Evolutionary conservation across 345 rosid species (phyloP).

Genomic region (Reutealis trisperma): DNA sequence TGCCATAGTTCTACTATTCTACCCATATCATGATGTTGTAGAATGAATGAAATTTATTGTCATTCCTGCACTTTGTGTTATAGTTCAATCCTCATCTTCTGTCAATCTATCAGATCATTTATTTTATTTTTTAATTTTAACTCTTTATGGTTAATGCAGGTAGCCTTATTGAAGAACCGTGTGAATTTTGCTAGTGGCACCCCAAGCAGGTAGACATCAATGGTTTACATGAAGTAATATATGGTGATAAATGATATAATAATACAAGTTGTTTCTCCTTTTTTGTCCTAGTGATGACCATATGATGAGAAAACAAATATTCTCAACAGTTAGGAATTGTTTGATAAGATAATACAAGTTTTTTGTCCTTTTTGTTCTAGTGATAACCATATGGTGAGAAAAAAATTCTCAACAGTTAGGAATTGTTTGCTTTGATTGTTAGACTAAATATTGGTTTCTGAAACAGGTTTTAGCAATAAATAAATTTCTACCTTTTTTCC

Average conservation of each 20-base stretch:
- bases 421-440: no score
- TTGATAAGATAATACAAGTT: no score
- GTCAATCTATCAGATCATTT: not conserved
- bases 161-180: slow-evolving; percentile 61
- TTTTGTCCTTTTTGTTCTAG: not conserved
- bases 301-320: no score
- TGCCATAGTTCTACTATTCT: not conserved
- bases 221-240: no score
- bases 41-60: not conserved
- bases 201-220: slow-evolving; percentile 68
- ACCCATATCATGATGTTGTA: not conserved
- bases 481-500: no score
- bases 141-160: slow-evolving; percentile 43
- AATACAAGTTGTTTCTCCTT: no score
- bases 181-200: slow-evolving; percentile 88
- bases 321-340: not conserved
- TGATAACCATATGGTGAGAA: not conserved
- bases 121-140: not conserved
- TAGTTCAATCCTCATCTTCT: not conserved
- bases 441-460: no score
- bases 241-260: no score
- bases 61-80: not conserved
- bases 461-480: no score
- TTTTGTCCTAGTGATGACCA: not conserved
- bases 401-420: not conserved